Evolutionary conservation across 1,139 yeast genomes (phyloP).

Genomic region (Scheffersomyces stambukii): DNA sequence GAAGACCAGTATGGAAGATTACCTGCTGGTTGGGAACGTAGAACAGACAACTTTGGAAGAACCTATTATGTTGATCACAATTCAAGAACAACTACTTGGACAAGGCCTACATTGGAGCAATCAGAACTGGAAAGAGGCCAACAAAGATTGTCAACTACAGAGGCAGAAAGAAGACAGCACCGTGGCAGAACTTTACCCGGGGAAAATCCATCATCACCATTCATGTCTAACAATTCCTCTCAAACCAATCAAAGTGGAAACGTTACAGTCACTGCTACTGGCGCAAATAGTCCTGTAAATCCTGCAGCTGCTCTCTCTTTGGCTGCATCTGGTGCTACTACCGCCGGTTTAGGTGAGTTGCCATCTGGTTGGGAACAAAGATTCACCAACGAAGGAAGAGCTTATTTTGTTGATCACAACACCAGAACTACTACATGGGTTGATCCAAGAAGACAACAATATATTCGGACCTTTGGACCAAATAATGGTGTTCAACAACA

Average conservation of each 20-base stretch:
- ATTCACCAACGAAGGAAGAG: constrained; percentile 95
- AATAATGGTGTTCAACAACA: constrained; percentile 92
- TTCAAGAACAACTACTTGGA: constrained; percentile 97
- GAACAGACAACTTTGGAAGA: constrained; percentile 95
- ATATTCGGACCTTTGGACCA: constrained; percentile 91
- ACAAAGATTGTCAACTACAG: constrained; percentile 61
- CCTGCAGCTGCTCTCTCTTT: constrained; percentile 73
- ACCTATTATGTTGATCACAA: constrained; percentile 98
- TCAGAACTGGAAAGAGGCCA: constrained; percentile 63
- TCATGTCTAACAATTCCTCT: constrained; percentile 17
- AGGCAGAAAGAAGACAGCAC: constrained; percentile 86
- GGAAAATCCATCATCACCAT: constrained; percentile 44
- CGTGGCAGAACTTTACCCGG: constrained; percentile 89
- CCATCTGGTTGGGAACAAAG: constrained; percentile 99
- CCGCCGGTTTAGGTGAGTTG: constrained; percentile 92
- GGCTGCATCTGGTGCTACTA: constrained; percentile 89
- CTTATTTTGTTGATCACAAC: constrained; percentile 96
- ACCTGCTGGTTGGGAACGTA: constrained; percentile 98
- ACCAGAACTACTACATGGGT: constrained; percentile 99
- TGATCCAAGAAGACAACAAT: constrained; percentile 98
- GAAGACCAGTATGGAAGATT: constrained; percentile 95
- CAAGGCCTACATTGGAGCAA: constrained; percentile 80
- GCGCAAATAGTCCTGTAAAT: constrained; percentile 47
- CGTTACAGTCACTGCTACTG: constrained; percentile 45
- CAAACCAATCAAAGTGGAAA: constrained; percentile 35